Base-by-base conservation (phyloP, 208 protist genomes). In the Sergeia podlipaevii region DNA sequence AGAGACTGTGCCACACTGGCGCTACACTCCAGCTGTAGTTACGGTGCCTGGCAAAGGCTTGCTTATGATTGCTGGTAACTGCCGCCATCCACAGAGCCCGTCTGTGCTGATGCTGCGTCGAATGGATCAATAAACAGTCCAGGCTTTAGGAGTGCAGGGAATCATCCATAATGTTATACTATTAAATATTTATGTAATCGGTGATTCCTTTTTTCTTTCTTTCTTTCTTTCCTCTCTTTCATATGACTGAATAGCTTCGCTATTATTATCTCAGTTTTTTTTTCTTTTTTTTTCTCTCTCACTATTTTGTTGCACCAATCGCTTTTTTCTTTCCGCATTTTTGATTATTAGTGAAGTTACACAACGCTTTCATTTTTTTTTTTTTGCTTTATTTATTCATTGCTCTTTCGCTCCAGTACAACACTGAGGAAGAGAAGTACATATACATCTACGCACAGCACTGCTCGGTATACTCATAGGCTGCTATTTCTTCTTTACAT, bases 31-130 rank as follows among this genome's bases (percentile, higher is more conserved):
- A 7, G 77, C 75, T 2, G 56, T 56, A 10, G 68, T 77, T 26
- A 66, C 65, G 34, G 56, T 47, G 18, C 60, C 62, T n/a, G 27
- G 23, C 5, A 39, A 56, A 3, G 77, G 77, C 11, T 39, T 89
- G 41, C 46, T 89, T 29, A 45, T 90, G 2, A 47, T 90, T 3
- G 82, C 67, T 6, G 82, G 77, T 10, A 75, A 90, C 49, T 90
- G 82, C 28, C 74, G 82, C 17, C 82, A 90, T 34, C 72, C 82
- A 26, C 76, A 84, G 29, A 58, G 54, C 41, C 56, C 50, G 36
- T 59, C 59, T 41, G 65, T 15, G 37, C 83, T 70, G 38, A 45
- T 24, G 53, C 65, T 50, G 33, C n/a, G n/a, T n/a, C n/a, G n/a
- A n/a, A 0, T 45, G 0, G 24, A 55, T 8, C 7, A 17, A 10